Percentiles rank a stretch among this genome's conserved stretches.
phyloP scores from a whole-genome alignment of 2,329 filamentous ascomycete genomes.

The Epichloe scottii region DNA sequence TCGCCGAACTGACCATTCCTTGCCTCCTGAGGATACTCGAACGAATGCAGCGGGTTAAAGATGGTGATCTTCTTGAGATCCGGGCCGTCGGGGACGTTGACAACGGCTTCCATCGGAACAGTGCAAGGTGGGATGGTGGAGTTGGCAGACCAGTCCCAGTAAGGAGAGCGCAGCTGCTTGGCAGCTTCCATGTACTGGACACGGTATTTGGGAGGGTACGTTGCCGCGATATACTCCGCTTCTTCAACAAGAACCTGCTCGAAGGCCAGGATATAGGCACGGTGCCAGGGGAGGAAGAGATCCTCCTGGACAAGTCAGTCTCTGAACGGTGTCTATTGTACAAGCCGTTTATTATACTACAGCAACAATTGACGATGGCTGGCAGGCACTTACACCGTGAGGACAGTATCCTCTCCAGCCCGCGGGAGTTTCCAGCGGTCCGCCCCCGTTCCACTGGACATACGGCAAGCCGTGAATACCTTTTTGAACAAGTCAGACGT shows the following conservation, averaged over 20 bases:
- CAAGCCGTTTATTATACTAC: neutral
- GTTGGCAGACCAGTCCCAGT: constrained; percentile 41
- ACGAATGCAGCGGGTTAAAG: constrained; percentile 41
- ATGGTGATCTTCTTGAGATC: constrained; percentile 21
- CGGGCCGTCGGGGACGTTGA: constrained; percentile 29
- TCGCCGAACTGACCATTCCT: constrained; percentile 24
- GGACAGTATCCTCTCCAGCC: constrained; percentile 32
- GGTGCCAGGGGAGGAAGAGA: constrained; percentile 43
- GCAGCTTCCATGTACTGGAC: constrained; percentile 31
- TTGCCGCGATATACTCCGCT: constrained; percentile 31
- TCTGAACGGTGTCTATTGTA: neutral
- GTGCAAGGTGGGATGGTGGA: constrained; percentile 30
- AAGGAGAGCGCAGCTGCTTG: constrained; percentile 33
- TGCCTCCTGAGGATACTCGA: constrained; percentile 31
- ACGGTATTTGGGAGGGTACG: constrained; percentile 25
- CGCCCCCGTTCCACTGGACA: constrained; percentile 30
- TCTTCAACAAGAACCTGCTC: constrained; percentile 42
- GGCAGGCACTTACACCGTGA: constrained; percentile 27
- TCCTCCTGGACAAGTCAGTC: constrained; percentile 24
- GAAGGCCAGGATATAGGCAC: constrained; percentile 39
- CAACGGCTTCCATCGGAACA: constrained; percentile 19
- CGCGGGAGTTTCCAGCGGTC: constrained; percentile 11
- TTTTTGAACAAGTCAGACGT: constrained; percentile 7
- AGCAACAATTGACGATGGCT: too few species aligned
- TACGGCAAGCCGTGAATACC: constrained; percentile 31